phyloP scores from a whole-genome alignment of 306 rosid species.

The Dalbergia cultrata region DNA sequence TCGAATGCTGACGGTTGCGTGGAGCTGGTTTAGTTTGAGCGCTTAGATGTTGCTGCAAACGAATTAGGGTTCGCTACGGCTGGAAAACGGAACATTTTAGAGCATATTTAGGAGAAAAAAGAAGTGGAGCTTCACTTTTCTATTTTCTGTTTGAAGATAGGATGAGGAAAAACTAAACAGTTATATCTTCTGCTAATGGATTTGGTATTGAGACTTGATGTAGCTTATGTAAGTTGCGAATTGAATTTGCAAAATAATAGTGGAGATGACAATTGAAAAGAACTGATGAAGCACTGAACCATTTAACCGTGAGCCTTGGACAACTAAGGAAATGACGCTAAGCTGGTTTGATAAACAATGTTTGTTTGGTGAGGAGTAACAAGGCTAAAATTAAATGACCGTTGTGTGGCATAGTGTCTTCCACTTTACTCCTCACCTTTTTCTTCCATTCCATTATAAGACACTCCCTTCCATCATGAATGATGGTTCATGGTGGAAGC shows the following conservation, averaged over 20 bases:
- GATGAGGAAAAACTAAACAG: neutral
- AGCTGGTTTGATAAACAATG: neutral
- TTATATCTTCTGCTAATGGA: slow-evolving; percentile 46
- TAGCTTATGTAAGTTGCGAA: neutral
- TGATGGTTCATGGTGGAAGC: too few species aligned
- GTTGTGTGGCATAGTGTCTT: too few species aligned
- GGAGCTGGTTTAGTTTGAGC: slow-evolving; percentile 23
- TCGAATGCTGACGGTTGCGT: slow-evolving; percentile 27
- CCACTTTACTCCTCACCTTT: too few species aligned
- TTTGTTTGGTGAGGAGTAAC: neutral
- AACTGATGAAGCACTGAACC: slow-evolving; percentile 23
- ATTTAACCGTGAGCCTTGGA: neutral
- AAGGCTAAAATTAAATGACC: too few species aligned
- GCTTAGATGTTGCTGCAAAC: neutral
- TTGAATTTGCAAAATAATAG: slow-evolving; percentile 6
- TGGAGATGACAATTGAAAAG: slow-evolving; percentile 4
- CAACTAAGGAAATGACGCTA: neutral
- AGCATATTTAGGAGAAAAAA: neutral
- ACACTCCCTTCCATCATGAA: too few species aligned
- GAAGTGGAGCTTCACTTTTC: neutral
- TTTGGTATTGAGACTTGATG: slow-evolving; percentile 15
- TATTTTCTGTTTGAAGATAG: slow-evolving; percentile 6
- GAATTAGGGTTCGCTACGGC: slow-evolving; percentile 49
- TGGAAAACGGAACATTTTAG: neutral
- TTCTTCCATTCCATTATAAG: too few species aligned